Evolutionary conservation across 495 filamentous ascomycete species (phyloP).

Genomic region (Penicillium soppii): DNA sequence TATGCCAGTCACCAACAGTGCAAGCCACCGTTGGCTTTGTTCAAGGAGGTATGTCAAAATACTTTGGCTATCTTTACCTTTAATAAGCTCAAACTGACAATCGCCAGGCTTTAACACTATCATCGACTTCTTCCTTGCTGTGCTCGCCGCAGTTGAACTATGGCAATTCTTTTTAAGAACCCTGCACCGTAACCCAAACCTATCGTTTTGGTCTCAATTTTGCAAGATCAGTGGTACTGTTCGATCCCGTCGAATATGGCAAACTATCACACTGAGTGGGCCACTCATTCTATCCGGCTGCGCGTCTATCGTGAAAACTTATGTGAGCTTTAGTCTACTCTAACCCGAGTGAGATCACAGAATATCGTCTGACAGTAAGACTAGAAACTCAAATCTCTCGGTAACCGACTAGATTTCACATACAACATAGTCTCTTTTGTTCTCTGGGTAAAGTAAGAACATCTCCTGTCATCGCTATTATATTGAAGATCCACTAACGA

Average conservation of each 20-base stretch:
- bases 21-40: conserved; percentile 38
- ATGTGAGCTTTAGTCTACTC: no score
- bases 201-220: conserved; percentile 31
- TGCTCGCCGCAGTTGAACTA: conserved; percentile 33
- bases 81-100: not conserved
- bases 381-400: conserved; percentile 33
- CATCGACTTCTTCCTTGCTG: conserved; percentile 33
- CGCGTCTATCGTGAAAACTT: conserved; percentile 40
- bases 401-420: conserved; percentile 31
- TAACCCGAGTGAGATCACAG: no score
- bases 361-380: not conserved
- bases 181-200: conserved; percentile 23
- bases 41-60: conserved; percentile 28
- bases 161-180: conserved; percentile 39
- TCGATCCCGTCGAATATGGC: conserved; percentile 35
- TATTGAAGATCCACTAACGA: not conserved
- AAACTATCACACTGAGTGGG: conserved; percentile 33
- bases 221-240: conserved; percentile 29
- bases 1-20: conserved; percentile 33
- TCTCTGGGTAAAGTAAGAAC: conserved; percentile 39
- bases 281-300: conserved; percentile 32
- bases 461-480: not conserved
- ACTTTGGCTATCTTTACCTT: no score
- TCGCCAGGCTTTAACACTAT: conserved; percentile 32
- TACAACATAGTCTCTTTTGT: conserved; percentile 38